Base-by-base conservation (phyloP, 768 basidiomycete species). In the Cystobasidium tubakii region DNA sequence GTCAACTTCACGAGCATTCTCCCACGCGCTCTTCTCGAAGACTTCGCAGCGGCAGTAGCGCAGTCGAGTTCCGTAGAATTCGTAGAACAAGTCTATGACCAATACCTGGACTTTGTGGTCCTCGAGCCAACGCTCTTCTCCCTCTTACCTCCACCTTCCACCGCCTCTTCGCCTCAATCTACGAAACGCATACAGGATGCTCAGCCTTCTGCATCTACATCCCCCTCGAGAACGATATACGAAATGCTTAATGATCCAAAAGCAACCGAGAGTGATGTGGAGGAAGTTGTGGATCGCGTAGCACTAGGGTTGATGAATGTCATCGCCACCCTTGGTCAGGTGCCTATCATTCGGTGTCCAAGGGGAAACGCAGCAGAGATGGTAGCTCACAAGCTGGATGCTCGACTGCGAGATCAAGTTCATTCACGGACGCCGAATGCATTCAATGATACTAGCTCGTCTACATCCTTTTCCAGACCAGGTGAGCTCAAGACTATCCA, bases 341-440 rank as follows among this genome's bases (percentile, higher is more conserved):
- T 95, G 25, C 96, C 96, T 12, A 90, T 93, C 79, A 97, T 99
- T 74, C 89, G 96, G 36, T 89, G 90, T 73, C 96, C 96, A 25
- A 84, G 89, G 81, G 95, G 95, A 0, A 97, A 98, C 81, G 96
- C 96, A 3, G 96, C 94, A 23, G 96, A 99, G 82, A 96, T 97
- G 94, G 88, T 98, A n/a, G 94, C 94, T 10, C 89, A 92, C 82
- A 96, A 91, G 81, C 84, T 99, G 13, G 96, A 99, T 79, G 86
- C 87, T 17, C 92, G 91, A 82, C 89, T 98, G 77, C 84, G 95
- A 63, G 95, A 98, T 79, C 82, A 83, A 87, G 88, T 76, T 82
- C 93, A 71, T 82, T 81, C 80, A 15, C 77, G 80, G 0, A 77
- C 77, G 6, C 69, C 60, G 19, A 78, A 78, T 73, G 71, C 74